Percentiles rank a stretch among this genome's conserved stretches.
phyloP scores from a whole-genome alignment of 2,329 filamentous ascomycete species.

The Dactylellina parvicollis region DNA sequence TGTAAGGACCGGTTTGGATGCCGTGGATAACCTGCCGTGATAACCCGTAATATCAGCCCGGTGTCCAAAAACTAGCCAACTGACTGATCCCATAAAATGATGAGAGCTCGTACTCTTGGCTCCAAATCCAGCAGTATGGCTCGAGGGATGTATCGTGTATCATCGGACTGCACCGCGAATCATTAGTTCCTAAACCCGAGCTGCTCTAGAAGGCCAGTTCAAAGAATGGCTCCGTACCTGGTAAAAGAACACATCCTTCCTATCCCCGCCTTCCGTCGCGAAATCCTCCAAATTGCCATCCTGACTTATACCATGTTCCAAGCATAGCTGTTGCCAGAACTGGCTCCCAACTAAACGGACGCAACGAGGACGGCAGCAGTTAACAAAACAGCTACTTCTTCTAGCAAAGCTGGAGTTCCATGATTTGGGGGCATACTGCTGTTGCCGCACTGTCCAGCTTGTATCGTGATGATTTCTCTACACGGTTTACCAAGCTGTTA shows the following conservation, averaged over 20 bases:
- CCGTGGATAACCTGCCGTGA: constrained; percentile 77
- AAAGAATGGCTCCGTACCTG: constrained; percentile 64
- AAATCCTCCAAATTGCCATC: constrained; percentile 98
- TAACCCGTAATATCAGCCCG: constrained; percentile 20
- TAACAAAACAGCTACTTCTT: not conserved
- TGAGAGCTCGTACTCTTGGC: constrained; percentile 72
- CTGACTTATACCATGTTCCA: constrained; percentile 96
- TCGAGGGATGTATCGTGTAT: constrained; percentile 96
- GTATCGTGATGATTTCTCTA: constrained; percentile 99
- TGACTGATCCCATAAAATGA: not conserved
- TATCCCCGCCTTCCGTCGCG: constrained; percentile 94
- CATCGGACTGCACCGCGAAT: constrained; percentile 75
- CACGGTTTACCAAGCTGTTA: constrained; percentile 2
- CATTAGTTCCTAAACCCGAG: not conserved
- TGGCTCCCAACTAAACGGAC: constrained; percentile 80
- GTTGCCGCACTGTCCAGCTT: constrained; percentile 99
- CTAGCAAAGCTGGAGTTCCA: not conserved
- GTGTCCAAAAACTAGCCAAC: not conserved
- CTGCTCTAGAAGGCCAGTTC: no score
- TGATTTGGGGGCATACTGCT: constrained; percentile 76
- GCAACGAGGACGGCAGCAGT: not conserved
- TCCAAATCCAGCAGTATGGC: constrained; percentile 96
- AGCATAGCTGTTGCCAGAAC: constrained; percentile 98
- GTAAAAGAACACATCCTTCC: constrained; percentile 99
- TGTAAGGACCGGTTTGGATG: constrained; percentile 93